Percentiles rank a stretch among this genome's conserved stretches.
Conservation (phyloP, 345 rosid species). For the Aquilaria yunnanensis region DNA sequence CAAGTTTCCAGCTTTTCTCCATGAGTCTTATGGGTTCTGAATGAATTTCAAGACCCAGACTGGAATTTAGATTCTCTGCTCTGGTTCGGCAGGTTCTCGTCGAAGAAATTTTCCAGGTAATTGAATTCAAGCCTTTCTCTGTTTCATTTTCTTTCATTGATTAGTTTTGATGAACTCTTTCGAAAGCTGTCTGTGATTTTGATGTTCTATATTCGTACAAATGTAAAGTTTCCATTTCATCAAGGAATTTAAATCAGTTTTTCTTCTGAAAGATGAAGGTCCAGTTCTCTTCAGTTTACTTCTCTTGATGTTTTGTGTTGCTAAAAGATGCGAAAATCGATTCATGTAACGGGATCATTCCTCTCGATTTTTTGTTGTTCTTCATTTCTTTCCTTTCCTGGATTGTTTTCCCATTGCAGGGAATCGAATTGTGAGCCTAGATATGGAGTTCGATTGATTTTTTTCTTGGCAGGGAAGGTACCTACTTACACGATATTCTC, state of each 20-base stretch:
- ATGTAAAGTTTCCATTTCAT: not conserved
- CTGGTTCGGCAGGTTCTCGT: constrained; percentile 11
- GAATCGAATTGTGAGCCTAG: not conserved
- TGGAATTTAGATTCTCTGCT: constrained; percentile 20
- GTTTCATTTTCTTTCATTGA: constrained; percentile 8
- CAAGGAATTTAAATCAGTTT: not conserved
- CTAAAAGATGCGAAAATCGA: not conserved
- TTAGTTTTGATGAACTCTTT: constrained; percentile 1
- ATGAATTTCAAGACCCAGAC: constrained; percentile 22
- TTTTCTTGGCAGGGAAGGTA: constrained; percentile 10
- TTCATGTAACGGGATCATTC: not conserved
- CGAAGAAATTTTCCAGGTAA: constrained; percentile 29
- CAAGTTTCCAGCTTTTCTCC: constrained; percentile 19
- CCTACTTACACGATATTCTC: not conserved
- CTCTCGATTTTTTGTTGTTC: not conserved
- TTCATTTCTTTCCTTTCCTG: not conserved
- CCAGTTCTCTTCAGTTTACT: not conserved
- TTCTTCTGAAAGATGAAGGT: not conserved
- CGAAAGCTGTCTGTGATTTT: not conserved
- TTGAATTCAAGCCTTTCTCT: constrained; percentile 9
- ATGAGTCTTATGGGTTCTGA: constrained; percentile 17
- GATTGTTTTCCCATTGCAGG: constrained; percentile 5
- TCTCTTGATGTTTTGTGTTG: not conserved
- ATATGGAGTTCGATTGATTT: not conserved
- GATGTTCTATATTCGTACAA: not conserved